phyloP scores from a whole-genome alignment of 192 early-diverging fungal species.

The Coemansia javaensis region DNA sequence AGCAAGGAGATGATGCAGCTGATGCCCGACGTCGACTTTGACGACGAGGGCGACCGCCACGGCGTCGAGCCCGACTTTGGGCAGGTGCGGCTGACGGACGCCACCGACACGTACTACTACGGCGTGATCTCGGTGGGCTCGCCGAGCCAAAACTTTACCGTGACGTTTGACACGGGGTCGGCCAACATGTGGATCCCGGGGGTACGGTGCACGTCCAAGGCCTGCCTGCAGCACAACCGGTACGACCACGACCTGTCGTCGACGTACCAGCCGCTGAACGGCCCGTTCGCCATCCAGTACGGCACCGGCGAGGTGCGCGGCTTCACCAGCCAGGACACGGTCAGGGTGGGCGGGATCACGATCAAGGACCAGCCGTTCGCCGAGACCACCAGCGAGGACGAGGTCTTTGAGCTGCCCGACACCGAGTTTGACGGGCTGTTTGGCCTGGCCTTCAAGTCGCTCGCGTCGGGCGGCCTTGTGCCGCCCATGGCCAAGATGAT shows the following conservation, averaged over 20 bases:
- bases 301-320: slow-evolving; percentile 50
- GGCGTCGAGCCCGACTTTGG: slow-evolving; percentile 47
- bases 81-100: slow-evolving; percentile 43
- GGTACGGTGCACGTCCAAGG: slow-evolving; percentile 39
- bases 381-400: slow-evolving; percentile 44
- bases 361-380: slow-evolving; percentile 52
- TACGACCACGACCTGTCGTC: slow-evolving; percentile 41
- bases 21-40: slow-evolving; percentile 39
- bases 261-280: slow-evolving; percentile 41
- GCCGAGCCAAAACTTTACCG: slow-evolving; percentile 59
- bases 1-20: slow-evolving; percentile 36
- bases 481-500: slow-evolving; percentile 50
- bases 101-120: slow-evolving; percentile 53
- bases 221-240: slow-evolving; percentile 38
- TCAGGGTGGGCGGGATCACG: slow-evolving; percentile 41
- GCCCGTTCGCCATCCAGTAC: slow-evolving; percentile 47
- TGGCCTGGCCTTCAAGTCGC: slow-evolving; percentile 49
- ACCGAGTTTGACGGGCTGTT: slow-evolving; percentile 53
- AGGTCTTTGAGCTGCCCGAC: slow-evolving; percentile 40
- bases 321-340: slow-evolving; percentile 42
- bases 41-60: slow-evolving; percentile 41
- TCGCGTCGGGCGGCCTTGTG: slow-evolving; percentile 38
- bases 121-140: slow-evolving; percentile 62
- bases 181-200: slow-evolving; percentile 63
- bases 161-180: slow-evolving; percentile 73